Conservation (phyloP, 805 yeast genomes). For the Metschnikowia peoriensis region DNA sequence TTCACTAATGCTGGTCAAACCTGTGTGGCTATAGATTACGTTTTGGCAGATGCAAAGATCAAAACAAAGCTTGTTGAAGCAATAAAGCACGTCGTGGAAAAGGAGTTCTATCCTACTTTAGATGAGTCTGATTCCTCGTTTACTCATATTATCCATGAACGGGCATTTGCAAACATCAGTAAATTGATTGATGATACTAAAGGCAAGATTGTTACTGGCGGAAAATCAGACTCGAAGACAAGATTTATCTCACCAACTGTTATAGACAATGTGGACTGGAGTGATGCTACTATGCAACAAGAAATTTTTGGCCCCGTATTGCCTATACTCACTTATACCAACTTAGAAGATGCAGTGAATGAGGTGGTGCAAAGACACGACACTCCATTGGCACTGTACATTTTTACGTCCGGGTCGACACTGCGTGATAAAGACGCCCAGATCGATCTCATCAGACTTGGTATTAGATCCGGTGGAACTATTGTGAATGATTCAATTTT, state of each 20-base stretch:
- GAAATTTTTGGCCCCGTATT: slow-evolving; percentile 87
- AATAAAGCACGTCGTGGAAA: slow-evolving; percentile 38
- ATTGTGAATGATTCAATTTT: slow-evolving; percentile 68
- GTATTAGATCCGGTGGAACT: slow-evolving; percentile 71
- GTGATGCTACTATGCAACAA: slow-evolving; percentile 67
- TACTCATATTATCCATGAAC: slow-evolving; percentile 60
- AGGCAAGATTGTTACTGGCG: slow-evolving; percentile 54
- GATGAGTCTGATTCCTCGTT: slow-evolving; percentile 27
- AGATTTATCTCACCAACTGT: slow-evolving; percentile 72
- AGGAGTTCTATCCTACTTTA: slow-evolving; percentile 46
- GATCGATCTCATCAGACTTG: slow-evolving; percentile 41
- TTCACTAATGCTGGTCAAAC: slow-evolving; percentile 85
- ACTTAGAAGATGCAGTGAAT: slow-evolving; percentile 44
- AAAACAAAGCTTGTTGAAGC: slow-evolving; percentile 50
- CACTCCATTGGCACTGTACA: slow-evolving; percentile 79
- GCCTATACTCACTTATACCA: slow-evolving; percentile 61
- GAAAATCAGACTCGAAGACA: slow-evolving; percentile 36
- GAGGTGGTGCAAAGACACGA: slow-evolving; percentile 51
- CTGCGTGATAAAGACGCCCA: slow-evolving; percentile 46
- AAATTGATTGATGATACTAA: slow-evolving; percentile 46
- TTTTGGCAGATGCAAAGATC: slow-evolving; percentile 59
- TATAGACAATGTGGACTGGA: slow-evolving; percentile 57
- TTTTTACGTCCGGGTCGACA: slow-evolving; percentile 51
- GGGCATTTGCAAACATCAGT: slow-evolving; percentile 49
- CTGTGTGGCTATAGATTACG: slow-evolving; percentile 86